phyloP scores from a whole-genome alignment of 2,329 filamentous ascomycete species.

The Atkinsonella hypoxylon region DNA sequence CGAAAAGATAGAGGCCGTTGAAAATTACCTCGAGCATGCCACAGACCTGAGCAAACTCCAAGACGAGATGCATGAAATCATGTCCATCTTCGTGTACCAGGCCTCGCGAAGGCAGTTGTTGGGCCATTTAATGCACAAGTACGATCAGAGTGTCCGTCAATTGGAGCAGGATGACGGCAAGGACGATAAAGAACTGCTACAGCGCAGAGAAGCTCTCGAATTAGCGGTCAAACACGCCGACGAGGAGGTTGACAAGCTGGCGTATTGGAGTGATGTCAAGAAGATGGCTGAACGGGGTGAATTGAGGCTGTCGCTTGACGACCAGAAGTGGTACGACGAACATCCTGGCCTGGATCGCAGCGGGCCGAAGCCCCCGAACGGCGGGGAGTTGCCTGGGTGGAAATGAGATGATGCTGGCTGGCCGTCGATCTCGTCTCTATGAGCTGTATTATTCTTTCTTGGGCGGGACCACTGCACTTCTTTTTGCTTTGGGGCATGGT shows the following conservation, averaged over 20 bases:
- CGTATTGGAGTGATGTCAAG: constrained; percentile 81
- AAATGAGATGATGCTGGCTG: neutral
- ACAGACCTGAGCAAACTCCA: constrained; percentile 67
- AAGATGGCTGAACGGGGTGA: constrained; percentile 47
- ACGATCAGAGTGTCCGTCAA: constrained; percentile 28
- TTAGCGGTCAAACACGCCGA: constrained; percentile 66
- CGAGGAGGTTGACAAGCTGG: constrained; percentile 65
- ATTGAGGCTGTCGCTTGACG: constrained; percentile 30
- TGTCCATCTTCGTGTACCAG: constrained; percentile 82
- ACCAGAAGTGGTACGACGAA: constrained; percentile 23
- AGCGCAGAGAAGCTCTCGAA: constrained; percentile 54
- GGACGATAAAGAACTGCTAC: constrained; percentile 18
- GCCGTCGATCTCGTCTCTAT: neutral
- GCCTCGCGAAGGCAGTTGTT: constrained; percentile 70
- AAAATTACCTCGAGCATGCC: constrained; percentile 68
- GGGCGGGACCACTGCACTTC: neutral
- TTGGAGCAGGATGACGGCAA: constrained; percentile 27
- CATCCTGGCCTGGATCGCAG: constrained; percentile 44
- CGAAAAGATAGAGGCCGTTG: constrained; percentile 77
- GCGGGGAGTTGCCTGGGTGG: constrained; percentile 7
- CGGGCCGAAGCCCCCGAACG: constrained; percentile 29
- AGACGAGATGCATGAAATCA: constrained; percentile 70
- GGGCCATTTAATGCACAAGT: constrained; percentile 51
- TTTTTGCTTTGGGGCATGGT: neutral
- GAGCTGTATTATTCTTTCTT: neutral